Conservation (phyloP, 2,329 filamentous ascomycete genomes). For the Pseudofabraea citricarpa region DNA sequence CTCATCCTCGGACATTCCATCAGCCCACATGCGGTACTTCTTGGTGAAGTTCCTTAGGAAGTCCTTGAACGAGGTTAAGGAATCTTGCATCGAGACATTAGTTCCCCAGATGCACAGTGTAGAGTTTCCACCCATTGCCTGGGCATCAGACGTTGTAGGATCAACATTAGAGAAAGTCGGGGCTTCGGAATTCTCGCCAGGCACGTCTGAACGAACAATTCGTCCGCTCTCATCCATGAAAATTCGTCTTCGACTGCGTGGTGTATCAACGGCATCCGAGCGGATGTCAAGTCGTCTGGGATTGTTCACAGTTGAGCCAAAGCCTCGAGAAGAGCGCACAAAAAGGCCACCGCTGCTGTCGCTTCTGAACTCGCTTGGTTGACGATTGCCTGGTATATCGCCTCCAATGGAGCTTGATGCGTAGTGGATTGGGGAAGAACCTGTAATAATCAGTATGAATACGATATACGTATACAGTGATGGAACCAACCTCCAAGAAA, state of each 20-base stretch:
- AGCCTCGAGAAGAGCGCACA: slow-evolving; percentile 56
- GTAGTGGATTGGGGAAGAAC: slow-evolving; percentile 90
- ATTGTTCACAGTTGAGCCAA: slow-evolving; percentile 45
- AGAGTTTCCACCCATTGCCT: slow-evolving; percentile 76
- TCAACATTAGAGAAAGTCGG: slow-evolving; percentile 60
- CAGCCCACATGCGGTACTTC: slow-evolving; percentile 89
- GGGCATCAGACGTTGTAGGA: slow-evolving; percentile 87
- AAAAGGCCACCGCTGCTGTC: slow-evolving; percentile 84
- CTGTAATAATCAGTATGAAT: slow-evolving; percentile 39
- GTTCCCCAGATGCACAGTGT: slow-evolving; percentile 93
- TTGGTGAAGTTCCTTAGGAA: slow-evolving; percentile 88
- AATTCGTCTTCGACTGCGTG: slow-evolving; percentile 47
- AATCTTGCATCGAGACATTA: slow-evolving; percentile 89
- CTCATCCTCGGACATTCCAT: slow-evolving; percentile 76
- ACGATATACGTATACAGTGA: neutral
- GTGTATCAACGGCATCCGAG: slow-evolving; percentile 63
- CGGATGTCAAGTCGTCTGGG: slow-evolving; percentile 82
- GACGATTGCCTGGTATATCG: slow-evolving; percentile 38
- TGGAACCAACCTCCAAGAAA: slow-evolving; percentile 55
- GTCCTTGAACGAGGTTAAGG: slow-evolving; percentile 81
- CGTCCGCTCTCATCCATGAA: slow-evolving; percentile 52
- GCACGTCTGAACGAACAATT: slow-evolving; percentile 51
- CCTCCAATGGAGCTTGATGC: slow-evolving; percentile 83
- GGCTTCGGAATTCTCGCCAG: slow-evolving; percentile 49
- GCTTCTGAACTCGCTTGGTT: slow-evolving; percentile 37